phyloP scores from a whole-genome alignment of 2,329 filamentous ascomycete genomes.

The Xylaria sp. region DNA sequence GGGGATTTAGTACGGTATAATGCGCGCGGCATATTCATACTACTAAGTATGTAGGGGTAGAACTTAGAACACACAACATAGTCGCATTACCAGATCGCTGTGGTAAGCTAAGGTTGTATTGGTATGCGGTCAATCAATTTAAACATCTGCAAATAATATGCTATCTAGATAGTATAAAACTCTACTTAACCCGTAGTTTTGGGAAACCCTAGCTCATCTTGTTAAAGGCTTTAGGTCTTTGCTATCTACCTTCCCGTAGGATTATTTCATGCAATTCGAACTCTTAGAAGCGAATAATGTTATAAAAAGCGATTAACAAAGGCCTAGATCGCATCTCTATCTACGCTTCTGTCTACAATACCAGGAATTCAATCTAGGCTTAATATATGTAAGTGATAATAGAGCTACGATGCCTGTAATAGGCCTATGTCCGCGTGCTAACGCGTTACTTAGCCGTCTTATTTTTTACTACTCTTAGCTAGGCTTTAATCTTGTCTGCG shows the following conservation, averaged over 20 bases:
- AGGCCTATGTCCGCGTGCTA: constrained; percentile 24
- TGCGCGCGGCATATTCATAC: background rate
- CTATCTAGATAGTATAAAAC: background rate
- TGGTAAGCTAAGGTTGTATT: background rate
- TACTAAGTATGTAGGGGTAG: too few species aligned
- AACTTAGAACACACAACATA: too few species aligned
- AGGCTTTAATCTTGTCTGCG: constrained; percentile 9
- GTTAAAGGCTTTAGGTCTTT: background rate
- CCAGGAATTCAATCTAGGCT: constrained; percentile 6
- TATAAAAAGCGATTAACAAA: constrained; percentile 14
- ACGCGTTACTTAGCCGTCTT: constrained; percentile 27
- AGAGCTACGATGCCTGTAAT: constrained; percentile 24
- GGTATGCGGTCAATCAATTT: constrained; percentile 5
- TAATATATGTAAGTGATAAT: constrained; percentile 27
- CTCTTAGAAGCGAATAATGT: background rate
- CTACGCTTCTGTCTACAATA: constrained; percentile 4
- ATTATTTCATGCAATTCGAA: background rate
- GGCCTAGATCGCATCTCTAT: constrained; percentile 19
- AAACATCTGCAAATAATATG: background rate
- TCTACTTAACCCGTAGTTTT: constrained; percentile 1
- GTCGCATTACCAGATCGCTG: background rate
- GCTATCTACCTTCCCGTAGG: background rate
- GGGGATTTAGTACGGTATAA: too few species aligned
- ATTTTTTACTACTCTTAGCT: constrained; percentile 17
- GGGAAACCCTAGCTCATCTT: constrained; percentile 8